Evolutionary conservation across 192 early-diverging fungal genomes (phyloP).

Genomic region (Funneliformis mosseae): DNA sequence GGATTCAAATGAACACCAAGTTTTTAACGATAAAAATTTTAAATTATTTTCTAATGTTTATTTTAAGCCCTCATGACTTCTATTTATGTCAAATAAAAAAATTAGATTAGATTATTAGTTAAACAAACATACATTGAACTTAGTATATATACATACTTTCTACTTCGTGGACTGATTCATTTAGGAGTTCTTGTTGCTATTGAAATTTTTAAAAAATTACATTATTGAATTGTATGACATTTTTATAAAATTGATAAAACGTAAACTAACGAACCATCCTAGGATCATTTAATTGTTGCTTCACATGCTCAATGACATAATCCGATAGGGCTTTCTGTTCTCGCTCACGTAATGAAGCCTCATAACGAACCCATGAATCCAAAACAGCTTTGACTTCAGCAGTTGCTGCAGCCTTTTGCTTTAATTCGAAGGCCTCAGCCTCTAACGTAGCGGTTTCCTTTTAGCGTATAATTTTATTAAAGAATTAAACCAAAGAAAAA

Average conservation of each 20-base stretch:
- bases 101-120: neutral
- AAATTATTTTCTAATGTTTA: too few relatives aligned
- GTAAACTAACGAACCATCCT: constrained; percentile 49
- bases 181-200: constrained; percentile 59
- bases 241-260: neutral
- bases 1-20: too few relatives aligned
- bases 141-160: constrained; percentile 37
- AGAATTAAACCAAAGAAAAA: neutral
- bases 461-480: neutral
- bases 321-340: constrained; percentile 89
- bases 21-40: too few relatives aligned
- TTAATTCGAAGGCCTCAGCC: constrained; percentile 91
- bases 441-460: constrained; percentile 90
- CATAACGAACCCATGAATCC: constrained; percentile 98
- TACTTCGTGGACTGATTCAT: constrained; percentile 60
- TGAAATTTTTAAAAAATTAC: constrained; percentile 6
- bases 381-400: constrained; percentile 84
- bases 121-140: too few relatives aligned
- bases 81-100: too few relatives aligned
- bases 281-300: constrained; percentile 67
- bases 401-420: constrained; percentile 85
- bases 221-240: neutral
- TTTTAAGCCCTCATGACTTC: too few relatives aligned
- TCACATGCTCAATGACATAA: constrained; percentile 82
- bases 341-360: constrained; percentile 87